Conservation (phyloP, 306 rosid species). For the peach (Prunus persica) region Prunus_persica_NCBIv2 NC_034013.1:18024501-18025000, state of each 20-base stretch:
- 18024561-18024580: constrained; percentile 14
- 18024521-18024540: constrained; percentile 22
- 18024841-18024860: constrained; percentile 19
- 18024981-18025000: constrained; percentile 54
- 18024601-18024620: constrained; percentile 66
- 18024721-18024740: neutral
- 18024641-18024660: constrained; percentile 44
- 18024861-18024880: constrained; percentile 68
- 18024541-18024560: constrained; percentile 7
- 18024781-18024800: neutral
- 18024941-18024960: constrained; percentile 50
- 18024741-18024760: neutral
- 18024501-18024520: constrained; percentile 10
- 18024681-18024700: constrained; percentile 64
- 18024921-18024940: constrained; percentile 64
- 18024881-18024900: constrained; percentile 54
- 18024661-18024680: constrained; percentile 58
- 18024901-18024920: constrained; percentile 67
- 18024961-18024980: constrained; percentile 50
- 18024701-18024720: constrained; percentile 67
- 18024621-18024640: constrained; percentile 52
- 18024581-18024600: constrained; percentile 54
- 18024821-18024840: neutral
- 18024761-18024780: neutral
- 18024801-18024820: neutral